Conservation (phyloP, 371 early-diverging fungal genomes). For the Mortierella sp. region DNA sequence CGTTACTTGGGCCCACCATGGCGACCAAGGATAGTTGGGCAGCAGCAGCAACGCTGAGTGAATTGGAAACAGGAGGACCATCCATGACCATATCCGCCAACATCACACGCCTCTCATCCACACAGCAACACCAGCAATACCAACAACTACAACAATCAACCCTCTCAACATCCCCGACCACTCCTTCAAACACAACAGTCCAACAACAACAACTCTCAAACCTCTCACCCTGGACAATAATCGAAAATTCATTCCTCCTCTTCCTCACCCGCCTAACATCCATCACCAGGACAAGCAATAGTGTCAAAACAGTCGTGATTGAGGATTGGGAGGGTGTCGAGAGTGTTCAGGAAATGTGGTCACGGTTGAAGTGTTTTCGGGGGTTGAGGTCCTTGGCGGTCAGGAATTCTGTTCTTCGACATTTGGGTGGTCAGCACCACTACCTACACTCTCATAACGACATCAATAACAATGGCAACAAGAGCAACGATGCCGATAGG, state of each 20-base stretch:
- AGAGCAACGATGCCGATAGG: no score
- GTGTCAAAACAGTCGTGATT: constrained; percentile 1
- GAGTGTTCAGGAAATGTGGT: constrained; percentile 10
- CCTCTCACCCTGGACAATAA: constrained; percentile 13
- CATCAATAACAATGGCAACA: neutral
- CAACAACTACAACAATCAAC: neutral
- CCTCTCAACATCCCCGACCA: neutral
- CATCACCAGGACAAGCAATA: neutral
- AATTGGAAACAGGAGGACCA: neutral
- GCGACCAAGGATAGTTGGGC: neutral
- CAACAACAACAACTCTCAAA: neutral
- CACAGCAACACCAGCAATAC: no score
- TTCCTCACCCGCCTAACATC: constrained; percentile 25
- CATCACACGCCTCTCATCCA: neutral
- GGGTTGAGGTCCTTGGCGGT: constrained; percentile 12
- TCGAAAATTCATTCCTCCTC: constrained; percentile 26
- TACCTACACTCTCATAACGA: neutral
- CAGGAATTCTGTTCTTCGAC: constrained; percentile 12
- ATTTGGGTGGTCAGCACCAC: no score
- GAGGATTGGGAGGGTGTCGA: constrained; percentile 29
- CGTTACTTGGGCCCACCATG: neutral
- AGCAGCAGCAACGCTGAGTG: neutral
- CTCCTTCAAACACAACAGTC: neutral
- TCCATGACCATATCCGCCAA: neutral
- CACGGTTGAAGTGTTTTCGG: neutral